Base-by-base conservation (phyloP, 2,329 filamentous ascomycete species). In the Diplodia corticola region DNA sequence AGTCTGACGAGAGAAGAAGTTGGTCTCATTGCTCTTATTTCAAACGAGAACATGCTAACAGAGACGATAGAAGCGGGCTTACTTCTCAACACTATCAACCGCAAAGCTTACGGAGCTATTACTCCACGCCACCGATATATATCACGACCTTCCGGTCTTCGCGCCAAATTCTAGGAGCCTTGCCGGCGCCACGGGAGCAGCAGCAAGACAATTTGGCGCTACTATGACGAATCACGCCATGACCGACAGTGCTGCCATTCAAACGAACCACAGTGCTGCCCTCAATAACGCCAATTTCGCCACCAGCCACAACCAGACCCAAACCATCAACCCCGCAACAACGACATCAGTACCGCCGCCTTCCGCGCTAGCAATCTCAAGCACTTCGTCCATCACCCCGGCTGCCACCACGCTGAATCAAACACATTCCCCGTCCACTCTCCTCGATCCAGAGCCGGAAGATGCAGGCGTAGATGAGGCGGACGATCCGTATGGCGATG, bases 141-240 rank as follows among this genome's bases (percentile, higher is more conserved):
- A 90, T 68, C 88, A 90, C 2, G 84, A 88, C 63, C 79, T 93
- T 5, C 86, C 89, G 5, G 80, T 93, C 63, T 92, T 91, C 69
- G 74, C 80, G n/a, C 76, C 77, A 46, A 77, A 77, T 54, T 67
- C 76, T 22, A 68, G 70, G 4, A 66, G 63, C 28, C 67, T 76
- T 0, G 69, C 76, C 37, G 67, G 72, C 12, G 72, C 53, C 5
- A 44, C 44, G 15, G 44, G 44, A 26, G 44, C 63, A 17, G 15
- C 49, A 49, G 24, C 28, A 35, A 49, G 57, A 24, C 57, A 30
- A 33, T 6, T 67, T 55, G 26, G 63, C 68, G 55, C 67, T 70
- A 64, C 59, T 30, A 20, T 26, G 37, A 26, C 49, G 49, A 67
- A 28, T 66, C 57, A 49, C 59, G 68, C 66, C 69, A 64, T 59